A percentile compares a stretch with the other conserved stretches of the same genome.
These are phyloP conservation scores for Suillus ampliporus DNA, from an alignment of 768 basidiomycete species.

Conservation along the genomic window DNA sequence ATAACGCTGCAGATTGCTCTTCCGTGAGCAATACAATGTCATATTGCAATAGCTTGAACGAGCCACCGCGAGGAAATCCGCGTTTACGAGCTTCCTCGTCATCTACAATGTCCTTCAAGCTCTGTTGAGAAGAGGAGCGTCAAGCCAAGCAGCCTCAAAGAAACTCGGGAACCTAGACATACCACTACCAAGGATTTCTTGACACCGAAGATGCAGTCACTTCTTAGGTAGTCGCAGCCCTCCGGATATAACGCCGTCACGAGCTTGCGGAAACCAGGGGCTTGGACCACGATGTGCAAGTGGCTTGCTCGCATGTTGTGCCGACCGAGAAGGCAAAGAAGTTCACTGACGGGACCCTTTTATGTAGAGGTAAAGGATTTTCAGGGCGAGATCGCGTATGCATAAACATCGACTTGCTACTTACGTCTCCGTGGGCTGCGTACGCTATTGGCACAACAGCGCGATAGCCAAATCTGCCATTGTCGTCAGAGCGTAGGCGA, in stretches of 20 bases:
- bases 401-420: conserved; percentile 22
- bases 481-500: conserved; percentile 57
- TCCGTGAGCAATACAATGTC: conserved; percentile 53
- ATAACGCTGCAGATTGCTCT: conserved; percentile 43
- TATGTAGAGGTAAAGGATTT: conserved; percentile 17
- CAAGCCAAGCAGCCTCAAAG: conserved; percentile 3
- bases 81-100: conserved; percentile 57
- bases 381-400: conserved; percentile 11
- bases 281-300: conserved; percentile 74
- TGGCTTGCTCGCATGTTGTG: conserved; percentile 84
- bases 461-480: conserved; percentile 73
- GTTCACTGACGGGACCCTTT: conserved; percentile 70
- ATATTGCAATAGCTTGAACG: conserved; percentile 53
- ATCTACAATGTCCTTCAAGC: conserved; percentile 58
- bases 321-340: conserved; percentile 60
- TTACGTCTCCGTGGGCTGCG: conserved; percentile 73
- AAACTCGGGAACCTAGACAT: too few species aligned
- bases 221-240: too few species aligned
- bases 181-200: too few species aligned
- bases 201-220: too few species aligned
- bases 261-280: too few species aligned
- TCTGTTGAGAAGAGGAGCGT: conserved; percentile 39
- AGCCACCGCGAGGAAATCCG: conserved; percentile 47
- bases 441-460: conserved; percentile 73
- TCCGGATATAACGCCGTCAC: too few species aligned